Base-by-base conservation (phyloP, 805 yeast genomes). In the Kodamaea neixiangensis region DNA sequence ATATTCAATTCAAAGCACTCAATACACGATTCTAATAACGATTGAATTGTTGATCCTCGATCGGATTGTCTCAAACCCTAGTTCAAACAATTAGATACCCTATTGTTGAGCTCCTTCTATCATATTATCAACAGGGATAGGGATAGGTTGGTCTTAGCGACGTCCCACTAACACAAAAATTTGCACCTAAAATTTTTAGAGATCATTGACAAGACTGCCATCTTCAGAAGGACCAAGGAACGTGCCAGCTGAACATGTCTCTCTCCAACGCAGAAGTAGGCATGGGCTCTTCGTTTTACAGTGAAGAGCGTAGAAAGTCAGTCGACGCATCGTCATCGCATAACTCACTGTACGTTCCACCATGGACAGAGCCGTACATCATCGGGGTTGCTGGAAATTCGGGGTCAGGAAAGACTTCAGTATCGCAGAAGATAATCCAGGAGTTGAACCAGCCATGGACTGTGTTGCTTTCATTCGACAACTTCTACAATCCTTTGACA, bases 381-480 rank as follows among this genome's bases (percentile, higher is more conserved):
- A 81, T 75, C 37, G 86, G 86, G 0, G 65, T 63, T 7, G 74
- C 71, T 2, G 85, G 83, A 3, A 69, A 73, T 47, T 70, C 75
- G 13, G 79, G 98, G 1, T 89, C 97, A 0, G 99, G 99, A 1
- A 93, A 93, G 64, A 93, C 98, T 0, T 86, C 96, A 33, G 89
- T 94, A 15, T 94, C 97, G 0, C 84, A 90, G 35, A 80, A 81
- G 55, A 86, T 94, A 58, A 88, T 92, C 47, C 81, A 86, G 49
- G 83, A 85, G 54, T 69, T 81, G 53, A 85, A 89, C 68, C 89
- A 89, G 49, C 98, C 98, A 0, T 92, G 98, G 97, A 89, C 97
- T 0, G 93, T 94, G 10, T 73, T 94, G 50, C 64, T 93, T 17
- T 87, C 97, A 1, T 77, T 91, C 71, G 99, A 94, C 65, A 93